A percentile compares a stretch with the other conserved stretches of the same genome.
Conservation (phyloP, 2,329 filamentous ascomycete genomes). For the Cercospora brassicicola region DNA sequence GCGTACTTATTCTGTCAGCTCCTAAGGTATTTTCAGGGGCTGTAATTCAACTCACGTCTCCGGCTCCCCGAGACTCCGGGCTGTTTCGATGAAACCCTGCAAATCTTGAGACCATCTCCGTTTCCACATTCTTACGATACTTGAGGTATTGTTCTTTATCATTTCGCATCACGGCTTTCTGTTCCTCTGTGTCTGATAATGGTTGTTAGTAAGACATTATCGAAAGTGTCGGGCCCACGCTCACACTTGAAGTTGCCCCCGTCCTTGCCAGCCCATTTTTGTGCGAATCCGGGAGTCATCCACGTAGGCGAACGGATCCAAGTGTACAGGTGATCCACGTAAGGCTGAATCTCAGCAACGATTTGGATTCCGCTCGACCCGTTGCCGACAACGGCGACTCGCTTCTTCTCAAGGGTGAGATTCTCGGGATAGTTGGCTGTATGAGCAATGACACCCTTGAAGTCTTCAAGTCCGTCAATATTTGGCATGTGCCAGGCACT, state of each 20-base stretch:
- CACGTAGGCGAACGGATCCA: constrained; percentile 23
- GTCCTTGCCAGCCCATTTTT: constrained; percentile 47
- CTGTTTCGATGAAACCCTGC: background rate
- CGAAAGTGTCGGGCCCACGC: constrained; percentile 36
- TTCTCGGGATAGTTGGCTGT: constrained; percentile 37
- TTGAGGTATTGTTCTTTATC: background rate
- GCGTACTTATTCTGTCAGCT: constrained; percentile 48
- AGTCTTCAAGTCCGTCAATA: background rate
- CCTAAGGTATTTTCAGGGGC: background rate
- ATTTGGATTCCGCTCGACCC: constrained; percentile 46
- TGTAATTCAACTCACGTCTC: background rate
- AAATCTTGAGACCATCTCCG: background rate
- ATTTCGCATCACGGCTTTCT: background rate
- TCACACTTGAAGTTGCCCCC: constrained; percentile 48
- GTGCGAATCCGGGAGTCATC: constrained; percentile 44
- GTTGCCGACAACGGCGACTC: constrained; percentile 38
- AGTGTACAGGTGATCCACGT: constrained; percentile 42
- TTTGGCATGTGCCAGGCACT: background rate
- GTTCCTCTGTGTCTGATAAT: background rate
- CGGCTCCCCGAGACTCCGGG: background rate
- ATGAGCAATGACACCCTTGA: background rate
- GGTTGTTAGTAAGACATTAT: background rate
- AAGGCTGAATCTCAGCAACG: constrained; percentile 40
- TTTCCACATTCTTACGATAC: background rate
- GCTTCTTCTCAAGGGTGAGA: constrained; percentile 30